Percentiles rank a stretch among this genome's conserved stretches.
These are phyloP conservation scores for Peniophora sp. DNA, from an alignment of 1,284 basidiomycete species.

Conservation along the genomic window DNA sequence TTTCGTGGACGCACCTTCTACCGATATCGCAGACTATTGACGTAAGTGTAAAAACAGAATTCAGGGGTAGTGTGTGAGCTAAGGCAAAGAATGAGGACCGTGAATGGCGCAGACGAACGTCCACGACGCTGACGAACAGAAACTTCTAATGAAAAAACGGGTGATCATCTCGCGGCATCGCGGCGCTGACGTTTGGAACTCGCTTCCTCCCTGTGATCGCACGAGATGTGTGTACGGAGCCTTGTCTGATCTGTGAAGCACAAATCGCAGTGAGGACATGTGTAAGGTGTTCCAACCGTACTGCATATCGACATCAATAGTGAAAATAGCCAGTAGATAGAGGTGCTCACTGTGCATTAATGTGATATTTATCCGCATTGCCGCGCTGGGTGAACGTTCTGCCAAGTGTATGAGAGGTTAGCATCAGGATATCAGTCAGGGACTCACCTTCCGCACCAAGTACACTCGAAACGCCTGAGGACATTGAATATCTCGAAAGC, in stretches of 20 bases:
- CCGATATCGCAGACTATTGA: too few species aligned
- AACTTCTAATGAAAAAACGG: too few species aligned
- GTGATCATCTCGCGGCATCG: too few species aligned
- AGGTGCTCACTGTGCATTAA: slow-evolving; percentile 48
- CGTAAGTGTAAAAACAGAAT: too few species aligned
- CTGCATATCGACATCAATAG: slow-evolving; percentile 23
- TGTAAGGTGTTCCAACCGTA: slow-evolving; percentile 46
- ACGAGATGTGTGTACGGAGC: slow-evolving; percentile 49
- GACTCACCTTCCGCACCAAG: slow-evolving; percentile 35
- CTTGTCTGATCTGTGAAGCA: slow-evolving; percentile 57
- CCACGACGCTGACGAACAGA: too few species aligned
- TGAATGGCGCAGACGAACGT: too few species aligned
- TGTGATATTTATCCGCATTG: slow-evolving; percentile 46
- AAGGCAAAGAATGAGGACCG: too few species aligned
- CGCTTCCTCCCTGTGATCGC: slow-evolving; percentile 42
- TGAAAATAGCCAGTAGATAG: slow-evolving; percentile 5
- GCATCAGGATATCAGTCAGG: too few species aligned
- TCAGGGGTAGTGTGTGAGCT: too few species aligned
- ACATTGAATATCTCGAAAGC: slow-evolving; percentile 1
- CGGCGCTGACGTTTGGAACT: slow-evolving; percentile 31
- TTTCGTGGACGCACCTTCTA: too few species aligned
- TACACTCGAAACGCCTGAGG: slow-evolving; percentile 44
- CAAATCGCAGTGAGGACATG: slow-evolving; percentile 46
- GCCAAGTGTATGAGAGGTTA: too few species aligned
- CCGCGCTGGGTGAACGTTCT: slow-evolving; percentile 50